Evolutionary conservation across 2,329 filamentous ascomycete species (phyloP), one percentile per base, ranked within the genome.

Genomic region (Raffaelea arxii): DNA sequence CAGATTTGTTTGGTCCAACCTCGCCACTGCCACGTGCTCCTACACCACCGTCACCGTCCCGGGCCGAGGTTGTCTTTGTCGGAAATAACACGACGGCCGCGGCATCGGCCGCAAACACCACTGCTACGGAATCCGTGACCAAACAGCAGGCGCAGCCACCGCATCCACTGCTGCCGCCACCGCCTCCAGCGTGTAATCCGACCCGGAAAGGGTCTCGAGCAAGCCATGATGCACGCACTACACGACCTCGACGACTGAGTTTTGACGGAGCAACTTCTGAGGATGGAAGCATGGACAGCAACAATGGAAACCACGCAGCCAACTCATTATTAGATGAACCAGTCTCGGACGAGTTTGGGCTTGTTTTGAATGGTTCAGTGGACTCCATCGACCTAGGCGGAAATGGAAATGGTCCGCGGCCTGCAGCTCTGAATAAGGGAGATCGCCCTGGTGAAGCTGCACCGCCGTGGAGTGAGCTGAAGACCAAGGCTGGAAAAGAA

Each of bases 401-500:
- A 5, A 18, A 23, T 21, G 19, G 27, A 4, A 16, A 14, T 2
- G 24, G 18, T 2, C 18, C 42, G 19, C 49, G 47, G 1, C 39
- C 37, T 21, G 21, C 50, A 2, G 21, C 46, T 7, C 5, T 32
- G 55, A 56, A 63, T 27, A 80, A 76, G 57, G 76, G 79, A 43
- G 74, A 78, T 50, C 80, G 78, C 52, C 63, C 71, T 6, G 77
- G 78, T 43, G 50, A 51, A 9, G 30, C 21, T 6, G 68, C 75
- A 9, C 80, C 83, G 14, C 71, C 82, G 14, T 91, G 86, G 86
- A 90, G 80, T 56, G 86, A 91, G 60, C 70, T 90, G 53, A 91
- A 91, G 64, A 91, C 86, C 4, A 91, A 91, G 63, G 92, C 92
- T 2, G 92, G 92, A 16, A 98, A 97, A 64, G 92, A 97, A 63